Evolutionary conservation across 2,329 filamentous ascomycete species (phyloP), one percentile per base, ranked within the genome.

Genomic region (Cladosporium sp.): DNA sequence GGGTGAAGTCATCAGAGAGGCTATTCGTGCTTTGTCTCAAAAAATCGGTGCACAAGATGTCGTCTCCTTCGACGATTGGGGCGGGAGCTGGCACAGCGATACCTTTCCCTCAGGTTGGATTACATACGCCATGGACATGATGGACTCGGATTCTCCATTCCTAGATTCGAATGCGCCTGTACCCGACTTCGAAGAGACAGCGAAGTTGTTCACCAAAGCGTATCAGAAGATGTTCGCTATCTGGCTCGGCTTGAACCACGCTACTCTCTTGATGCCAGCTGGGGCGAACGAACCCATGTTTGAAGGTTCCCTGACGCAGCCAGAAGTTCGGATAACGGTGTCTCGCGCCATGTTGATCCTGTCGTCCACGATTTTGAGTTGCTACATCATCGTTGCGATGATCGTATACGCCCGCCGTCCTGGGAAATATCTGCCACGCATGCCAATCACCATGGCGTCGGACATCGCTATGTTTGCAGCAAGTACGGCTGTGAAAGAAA

Each of bases 401-500:
- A 0, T 72, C 0, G 72, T 84, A 4, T 86, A 84, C 57, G 12
- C 68, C 0, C 62, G 70, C 0, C 63, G 77, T 0, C 74, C 80
- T 0, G 72, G 72, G 1, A 70, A 72, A 2, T 77, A 80, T 19
- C 70, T 86, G 0, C 77, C 82, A 0, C 71, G 80, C 0, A 70
- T 86, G 67, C 84, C 83, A 0, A 81, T 79, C 0, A 80, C 74
- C 0, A 71, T 85, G 0, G 83, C 75, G 0, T 77, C 80, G 0
- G 61, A 80, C 0, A 66, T 85, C 0, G 75, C 78, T 0, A 78
- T 79, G 39, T 73, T 82, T 2, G 78, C 80, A 0, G 76, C 80
- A 0, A 83, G 82, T 57, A 64, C 73, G 0, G 73, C 78, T 0
- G 63, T 80, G 0, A 58, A 70, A 14, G 78, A 79, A 30, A 65